A percentile compares a stretch with the other conserved stretches of the same genome.
These are phyloP conservation scores for Cryphonectria nitschkei DNA, from an alignment of 2,329 filamentous ascomycete species.

Conservation along the genomic window DNA sequence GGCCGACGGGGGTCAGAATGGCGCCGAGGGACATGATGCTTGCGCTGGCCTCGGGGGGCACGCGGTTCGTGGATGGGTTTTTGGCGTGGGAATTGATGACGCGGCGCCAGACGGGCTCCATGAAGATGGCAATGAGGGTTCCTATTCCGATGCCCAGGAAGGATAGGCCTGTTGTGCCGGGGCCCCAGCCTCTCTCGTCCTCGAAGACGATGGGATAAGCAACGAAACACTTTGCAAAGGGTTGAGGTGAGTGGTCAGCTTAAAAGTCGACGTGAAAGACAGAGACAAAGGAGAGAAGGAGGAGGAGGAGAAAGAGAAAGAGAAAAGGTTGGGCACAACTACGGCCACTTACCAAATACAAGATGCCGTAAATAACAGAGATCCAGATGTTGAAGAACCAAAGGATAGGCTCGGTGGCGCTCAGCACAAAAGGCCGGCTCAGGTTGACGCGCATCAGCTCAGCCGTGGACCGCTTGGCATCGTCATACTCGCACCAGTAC, in stretches of 20 bases:
- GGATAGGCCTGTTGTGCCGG: constrained; percentile 73
- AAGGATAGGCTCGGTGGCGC: constrained; percentile 79
- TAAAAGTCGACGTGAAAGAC: not conserved
- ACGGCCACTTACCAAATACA: constrained; percentile 43
- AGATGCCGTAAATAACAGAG: constrained; percentile 81
- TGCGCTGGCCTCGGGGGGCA: constrained; percentile 79
- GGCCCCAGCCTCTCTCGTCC: constrained; percentile 74
- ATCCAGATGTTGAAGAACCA: constrained; percentile 75
- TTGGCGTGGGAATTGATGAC: constrained; percentile 77
- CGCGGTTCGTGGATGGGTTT: constrained; percentile 75
- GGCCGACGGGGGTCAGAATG: constrained; percentile 73
- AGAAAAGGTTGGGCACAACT: not conserved
- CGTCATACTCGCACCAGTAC: constrained; percentile 82
- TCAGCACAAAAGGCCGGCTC: constrained; percentile 75
- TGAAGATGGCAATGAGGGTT: constrained; percentile 62
- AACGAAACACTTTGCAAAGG: constrained; percentile 66
- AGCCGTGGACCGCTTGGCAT: constrained; percentile 61
- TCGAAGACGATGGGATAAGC: constrained; percentile 86
- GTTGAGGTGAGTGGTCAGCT: not conserved
- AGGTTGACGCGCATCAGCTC: constrained; percentile 75
- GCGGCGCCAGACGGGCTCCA: constrained; percentile 73
- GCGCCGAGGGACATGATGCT: constrained; percentile 79
- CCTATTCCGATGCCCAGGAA: constrained; percentile 75
- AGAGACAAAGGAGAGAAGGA: not conserved
- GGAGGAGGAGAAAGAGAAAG: not conserved